Base-by-base conservation (phyloP, 768 basidiomycete species). In the Russula foetens region DNA sequence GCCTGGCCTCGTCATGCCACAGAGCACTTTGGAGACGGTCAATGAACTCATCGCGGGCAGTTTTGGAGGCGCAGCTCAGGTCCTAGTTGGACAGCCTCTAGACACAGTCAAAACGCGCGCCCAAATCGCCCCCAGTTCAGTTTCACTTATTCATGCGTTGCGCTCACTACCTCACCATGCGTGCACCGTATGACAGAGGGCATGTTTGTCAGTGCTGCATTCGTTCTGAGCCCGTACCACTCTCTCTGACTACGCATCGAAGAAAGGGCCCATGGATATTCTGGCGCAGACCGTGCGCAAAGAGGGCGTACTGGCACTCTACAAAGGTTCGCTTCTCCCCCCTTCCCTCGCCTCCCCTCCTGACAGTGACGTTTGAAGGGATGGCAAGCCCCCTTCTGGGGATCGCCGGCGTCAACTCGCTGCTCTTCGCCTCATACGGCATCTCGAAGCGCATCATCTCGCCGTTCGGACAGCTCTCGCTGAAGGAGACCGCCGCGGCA, bases 221-320 rank as follows among this genome's bases (percentile, higher is more conserved):
- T 50, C 48, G 17, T 2, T 35, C 53, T 31, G 12, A 8, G 19
- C 19, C 5, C 17, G 14, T 24, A 50, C 2, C 28, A 39, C 24
- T 23, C 17, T 47, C 51, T 47, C 51, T 60, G 45, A 52, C 21
- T 11, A 24, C 35, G 38, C 26, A 23, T 41, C 29, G 15, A 69
- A 93, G 90, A 94, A 88, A 78, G 94, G 94, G 1, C 94, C 96
- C 0, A 85, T 94, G 82, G 95, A 98, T 69, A 93, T 98, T 62
- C 73, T 95, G 11, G 66, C 71, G 19, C 86, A 91, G 71, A 98
- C 96, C 0, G 62, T 95, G 47, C 73, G 84, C 65, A 86, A 84
- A 57, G 97, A 99, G 70, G 97, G 97, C 0, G 82, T 95, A 69
- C 82, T 97, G 58, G 97, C 93, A 3, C 73, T 99, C 46, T 98